Percentiles rank a stretch among this genome's conserved stretches.
These are phyloP conservation scores for Xylaria cubensis DNA, from an alignment of 495 filamentous ascomycete species.

Conservation along the genomic window DNA sequence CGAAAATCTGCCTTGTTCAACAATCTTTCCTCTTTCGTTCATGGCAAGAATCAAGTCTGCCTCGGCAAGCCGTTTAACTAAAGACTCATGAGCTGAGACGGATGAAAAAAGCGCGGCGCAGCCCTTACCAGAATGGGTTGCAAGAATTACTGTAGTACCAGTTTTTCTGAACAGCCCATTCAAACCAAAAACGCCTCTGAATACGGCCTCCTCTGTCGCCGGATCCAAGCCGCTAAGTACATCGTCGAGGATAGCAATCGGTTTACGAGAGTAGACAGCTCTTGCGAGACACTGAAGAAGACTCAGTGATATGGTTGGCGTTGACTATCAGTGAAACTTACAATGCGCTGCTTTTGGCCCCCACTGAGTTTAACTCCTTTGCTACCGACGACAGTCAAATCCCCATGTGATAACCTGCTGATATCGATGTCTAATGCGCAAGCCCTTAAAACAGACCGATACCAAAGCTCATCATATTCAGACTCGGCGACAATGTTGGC, in stretches of 20 bases:
- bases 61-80: constrained; percentile 40
- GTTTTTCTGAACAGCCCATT: constrained; percentile 45
- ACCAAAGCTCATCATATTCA: constrained; percentile 59
- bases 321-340: constrained; percentile 23
- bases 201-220: constrained; percentile 57
- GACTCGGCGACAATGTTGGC: constrained; percentile 61
- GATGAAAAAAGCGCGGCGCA: background rate
- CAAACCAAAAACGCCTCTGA: constrained; percentile 55
- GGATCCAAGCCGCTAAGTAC: constrained; percentile 41
- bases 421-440: constrained; percentile 63
- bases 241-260: constrained; percentile 40
- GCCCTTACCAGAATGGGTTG: constrained; percentile 32
- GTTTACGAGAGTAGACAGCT: constrained; percentile 36
- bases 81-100: background rate
- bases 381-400: constrained; percentile 61
- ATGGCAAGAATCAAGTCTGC: constrained; percentile 51
- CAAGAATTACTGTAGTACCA: constrained; percentile 40
- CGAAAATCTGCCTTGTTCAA: constrained; percentile 48
- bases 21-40: constrained; percentile 39
- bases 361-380: constrained; percentile 64
- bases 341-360: constrained; percentile 64
- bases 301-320: background rate
- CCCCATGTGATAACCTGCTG: constrained; percentile 56
- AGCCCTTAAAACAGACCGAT: constrained; percentile 57
- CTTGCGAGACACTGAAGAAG: constrained; percentile 32